Percentiles rank a stretch among this genome's conserved stretches.
These are phyloP conservation scores for Vigna nakashimae DNA, from an alignment of 306 rosid genomes.

Conservation along the genomic window DNA sequence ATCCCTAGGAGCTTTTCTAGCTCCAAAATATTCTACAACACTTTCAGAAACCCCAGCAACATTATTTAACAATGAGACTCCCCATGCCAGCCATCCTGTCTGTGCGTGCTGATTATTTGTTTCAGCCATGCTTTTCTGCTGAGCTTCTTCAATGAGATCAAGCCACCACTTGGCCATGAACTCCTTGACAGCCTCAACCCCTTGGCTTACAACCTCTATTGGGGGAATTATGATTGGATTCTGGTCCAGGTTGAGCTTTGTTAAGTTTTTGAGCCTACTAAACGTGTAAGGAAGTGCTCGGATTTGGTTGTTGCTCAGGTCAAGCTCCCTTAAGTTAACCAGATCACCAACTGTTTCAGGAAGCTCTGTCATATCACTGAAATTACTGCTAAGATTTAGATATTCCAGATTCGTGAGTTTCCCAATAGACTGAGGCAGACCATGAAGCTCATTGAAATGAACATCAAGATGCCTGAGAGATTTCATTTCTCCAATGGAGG, in stretches of 20 bases:
- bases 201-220: constrained; percentile 52
- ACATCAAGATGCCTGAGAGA: constrained; percentile 61
- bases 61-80: constrained; percentile 51
- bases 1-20: constrained; percentile 48
- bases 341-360: constrained; percentile 61
- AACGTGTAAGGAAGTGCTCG: constrained; percentile 58
- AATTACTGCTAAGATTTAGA: constrained; percentile 61
- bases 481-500: constrained; percentile 62
- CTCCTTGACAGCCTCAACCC: constrained; percentile 58
- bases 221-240: constrained; percentile 58
- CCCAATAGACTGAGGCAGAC: constrained; percentile 57
- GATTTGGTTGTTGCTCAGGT: constrained; percentile 63
- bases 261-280: constrained; percentile 53
- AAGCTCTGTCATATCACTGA: constrained; percentile 57
- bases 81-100: constrained; percentile 60
- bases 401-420: constrained; percentile 58
- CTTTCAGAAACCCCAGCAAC: constrained; percentile 53
- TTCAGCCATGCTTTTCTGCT: constrained; percentile 49
- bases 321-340: constrained; percentile 55
- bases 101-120: constrained; percentile 46
- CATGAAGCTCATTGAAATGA: constrained; percentile 67
- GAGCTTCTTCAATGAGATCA: constrained; percentile 44
- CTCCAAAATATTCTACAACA: constrained; percentile 51
- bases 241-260: constrained; percentile 59
- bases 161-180: constrained; percentile 58